phyloP scores from a whole-genome alignment of 1,139 yeast genomes.

The Hyphopichia khmerensis region DNA sequence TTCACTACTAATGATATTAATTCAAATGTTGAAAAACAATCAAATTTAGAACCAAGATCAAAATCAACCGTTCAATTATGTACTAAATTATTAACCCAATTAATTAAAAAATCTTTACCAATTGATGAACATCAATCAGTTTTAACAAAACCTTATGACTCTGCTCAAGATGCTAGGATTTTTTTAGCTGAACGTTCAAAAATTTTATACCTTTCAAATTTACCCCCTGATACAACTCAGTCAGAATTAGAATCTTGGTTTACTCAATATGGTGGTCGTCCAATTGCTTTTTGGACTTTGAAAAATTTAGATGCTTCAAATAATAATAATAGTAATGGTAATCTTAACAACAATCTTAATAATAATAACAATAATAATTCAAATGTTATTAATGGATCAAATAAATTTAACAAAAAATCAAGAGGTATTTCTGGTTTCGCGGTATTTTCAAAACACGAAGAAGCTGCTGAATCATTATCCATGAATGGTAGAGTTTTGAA shows the following conservation, averaged over 20 bases:
- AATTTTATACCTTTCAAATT: constrained; percentile 72
- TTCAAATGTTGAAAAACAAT: not conserved
- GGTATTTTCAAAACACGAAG: constrained; percentile 80
- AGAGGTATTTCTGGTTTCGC: constrained; percentile 70
- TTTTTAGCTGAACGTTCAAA: constrained; percentile 74
- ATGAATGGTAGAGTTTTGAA: constrained; percentile 79
- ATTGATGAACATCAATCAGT: constrained; percentile 53
- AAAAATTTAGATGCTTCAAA: constrained; percentile 48
- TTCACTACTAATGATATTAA: constrained; percentile 4
- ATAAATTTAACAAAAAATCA: constrained; percentile 5
- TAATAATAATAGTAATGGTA: constrained; percentile 6
- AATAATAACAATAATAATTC: not conserved
- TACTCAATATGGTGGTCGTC: constrained; percentile 80
- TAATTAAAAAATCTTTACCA: constrained; percentile 57
- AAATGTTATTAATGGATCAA: too few species aligned
- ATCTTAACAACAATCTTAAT: not conserved
- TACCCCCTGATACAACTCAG: constrained; percentile 86
- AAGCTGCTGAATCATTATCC: constrained; percentile 72
- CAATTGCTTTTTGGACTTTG: constrained; percentile 87
- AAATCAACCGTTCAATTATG: constrained; percentile 21
- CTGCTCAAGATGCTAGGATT: constrained; percentile 64
- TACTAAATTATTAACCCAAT: constrained; percentile 46
- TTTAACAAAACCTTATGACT: constrained; percentile 72
- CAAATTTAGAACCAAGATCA: constrained; percentile 12
- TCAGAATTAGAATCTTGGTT: constrained; percentile 91